Conservation (phyloP, 129 eudicot species). For the Flaveria robusta region DNA sequence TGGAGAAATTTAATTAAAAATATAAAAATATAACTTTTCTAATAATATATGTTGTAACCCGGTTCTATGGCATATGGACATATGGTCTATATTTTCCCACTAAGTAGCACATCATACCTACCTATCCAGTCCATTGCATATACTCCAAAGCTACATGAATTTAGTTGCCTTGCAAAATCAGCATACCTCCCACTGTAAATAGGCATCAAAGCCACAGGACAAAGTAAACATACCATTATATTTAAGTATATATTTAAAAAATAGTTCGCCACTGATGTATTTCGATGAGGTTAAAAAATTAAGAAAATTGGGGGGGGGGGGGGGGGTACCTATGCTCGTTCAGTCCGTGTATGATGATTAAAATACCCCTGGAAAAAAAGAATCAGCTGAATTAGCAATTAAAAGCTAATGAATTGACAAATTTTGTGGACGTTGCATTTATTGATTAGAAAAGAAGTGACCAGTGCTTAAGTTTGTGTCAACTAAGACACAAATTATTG, state of each 20-base stretch:
- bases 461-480: conserved; percentile 6
- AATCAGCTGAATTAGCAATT: conserved; percentile 18
- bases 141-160: conserved; percentile 77
- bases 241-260: not conserved
- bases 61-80: conserved; percentile 10
- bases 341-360: conserved; percentile 87
- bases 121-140: conserved; percentile 99
- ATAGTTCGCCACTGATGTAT: not conserved
- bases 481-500: conserved; percentile 5
- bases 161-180: conserved; percentile 83
- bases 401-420: not conserved
- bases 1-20: not conserved
- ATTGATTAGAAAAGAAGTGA: not conserved
- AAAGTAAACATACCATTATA: not conserved
- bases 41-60: not conserved
- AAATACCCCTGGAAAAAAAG: conserved; percentile 67
- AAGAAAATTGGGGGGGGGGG: not conserved
- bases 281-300: not conserved
- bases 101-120: conserved; percentile 35
- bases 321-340: conserved; percentile 84
- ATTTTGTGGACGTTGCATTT: not conserved
- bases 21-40: not conserved
- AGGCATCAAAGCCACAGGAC: not conserved
- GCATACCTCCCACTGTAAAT: conserved; percentile 85
- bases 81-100: conserved; percentile 10